phyloP scores from a whole-genome alignment of 306 rosid genomes.

The Coriaria nepalensis region DNA sequence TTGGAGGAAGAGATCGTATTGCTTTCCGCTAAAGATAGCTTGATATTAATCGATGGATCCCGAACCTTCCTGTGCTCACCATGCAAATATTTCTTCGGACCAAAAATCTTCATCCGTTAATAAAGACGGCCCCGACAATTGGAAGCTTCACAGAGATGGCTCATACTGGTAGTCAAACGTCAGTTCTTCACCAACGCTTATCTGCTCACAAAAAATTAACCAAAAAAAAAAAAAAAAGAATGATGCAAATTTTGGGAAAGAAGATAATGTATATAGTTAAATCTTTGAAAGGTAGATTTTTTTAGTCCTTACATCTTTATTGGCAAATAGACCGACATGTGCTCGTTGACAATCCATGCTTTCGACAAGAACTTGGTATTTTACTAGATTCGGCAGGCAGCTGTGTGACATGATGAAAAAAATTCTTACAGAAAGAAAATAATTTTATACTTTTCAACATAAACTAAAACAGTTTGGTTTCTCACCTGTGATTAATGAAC shows the following conservation, averaged over 20 bases:
- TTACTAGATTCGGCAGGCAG: constrained; percentile 76
- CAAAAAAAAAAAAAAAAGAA: constrained; percentile 1
- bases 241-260: background rate
- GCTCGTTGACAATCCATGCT: constrained; percentile 81
- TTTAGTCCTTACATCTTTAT: constrained; percentile 55
- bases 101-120: constrained; percentile 8
- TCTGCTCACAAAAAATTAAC: constrained; percentile 36
- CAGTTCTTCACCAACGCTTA: constrained; percentile 80
- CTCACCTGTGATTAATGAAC: constrained; percentile 90
- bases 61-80: too few relatives aligned
- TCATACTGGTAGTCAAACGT: constrained; percentile 49
- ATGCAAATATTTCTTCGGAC: too few relatives aligned
- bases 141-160: constrained; percentile 44
- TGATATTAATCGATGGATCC: too few relatives aligned
- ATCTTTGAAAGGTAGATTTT: constrained; percentile 8
- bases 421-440: constrained; percentile 18
- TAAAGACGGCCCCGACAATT: constrained; percentile 50
- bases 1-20: too few relatives aligned
- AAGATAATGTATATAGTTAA: background rate
- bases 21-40: too few relatives aligned
- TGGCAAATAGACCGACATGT: constrained; percentile 85
- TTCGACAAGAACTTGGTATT: constrained; percentile 86
- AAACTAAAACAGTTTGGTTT: background rate
- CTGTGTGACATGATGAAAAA: constrained; percentile 36
- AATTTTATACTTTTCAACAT: background rate